Base-by-base conservation (phyloP, 176 grass and related monocot species). In the Hsuehochloa calcarea region DNA sequence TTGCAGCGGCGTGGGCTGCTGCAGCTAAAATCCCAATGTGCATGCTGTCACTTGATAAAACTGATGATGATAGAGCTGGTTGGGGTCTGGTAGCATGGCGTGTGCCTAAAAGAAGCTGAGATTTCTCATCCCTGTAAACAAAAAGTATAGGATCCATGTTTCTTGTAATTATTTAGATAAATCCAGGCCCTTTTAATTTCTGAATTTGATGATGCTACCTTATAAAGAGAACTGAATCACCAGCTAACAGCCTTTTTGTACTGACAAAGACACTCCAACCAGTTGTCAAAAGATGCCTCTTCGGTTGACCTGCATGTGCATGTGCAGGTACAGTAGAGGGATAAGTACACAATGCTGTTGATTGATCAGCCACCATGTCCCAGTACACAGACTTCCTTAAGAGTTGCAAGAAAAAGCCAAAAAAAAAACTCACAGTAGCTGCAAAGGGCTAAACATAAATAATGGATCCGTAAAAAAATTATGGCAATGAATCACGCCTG, bases 41-140 rank as follows among this genome's bases (percentile, higher is more conserved):
- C 97, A 99, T 99, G 77, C 93, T 96, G 44, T 99, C 97, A 26
- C 97, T 96, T 43, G 97, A 99, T 71, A 99, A 89, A 84, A 99
- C 97, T 63, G 97, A 99, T 46, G 97, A 99, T 76, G 97, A 99
- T 47, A 99, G 74, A 82, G 91, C 92, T 76, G 91, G 97, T 40
- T 99, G 97, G 61, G 89, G 88, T 86, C 93, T 94, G 78, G 76
- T 99, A 72, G 97, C 84, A 55, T 72, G 88, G 6, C 92, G 90
- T 82, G 94, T 90, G 75, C 93, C 97, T 87, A 99, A 92, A 29
- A 96, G 90, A 92, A 99, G 97, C 84, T 99, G 93, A 84, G 90
- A 96, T 86, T 99, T 99, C 75, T 92, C 97, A 80, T 99, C 97
- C 86, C 97, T 99, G 65, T 6, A 90, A 78, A 84, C 4, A 77